Base-by-base conservation (phyloP, 2,329 filamentous ascomycete genomes). In the Dryadomyces quercus-mongolicae region DNA sequence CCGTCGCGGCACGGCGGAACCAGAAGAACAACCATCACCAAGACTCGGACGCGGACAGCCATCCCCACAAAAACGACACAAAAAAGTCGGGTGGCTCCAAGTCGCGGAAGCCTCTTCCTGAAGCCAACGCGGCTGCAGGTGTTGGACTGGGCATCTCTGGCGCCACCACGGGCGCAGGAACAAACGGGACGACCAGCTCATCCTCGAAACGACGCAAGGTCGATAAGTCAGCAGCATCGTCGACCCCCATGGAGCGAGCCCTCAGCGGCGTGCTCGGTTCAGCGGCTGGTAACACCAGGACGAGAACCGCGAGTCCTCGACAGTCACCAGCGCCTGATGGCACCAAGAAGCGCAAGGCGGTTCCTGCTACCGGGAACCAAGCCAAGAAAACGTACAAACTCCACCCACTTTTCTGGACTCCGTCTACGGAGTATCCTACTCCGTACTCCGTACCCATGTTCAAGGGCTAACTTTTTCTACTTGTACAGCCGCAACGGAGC, bases 1-100 rank as follows among this genome's bases (percentile, higher is more conserved):
- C 88, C 21, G 75, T 91, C 57, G 77, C 84, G 58, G 86, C 85
- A 44, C 87, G 86, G 64, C 88, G 86, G 66, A 86, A 80, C 80
- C 59, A 85, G 82, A 63, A 75, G 72, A 63, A 54, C 31, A 49
- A 53, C 44, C 50, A 49, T 16, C 55, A 60, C 56, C 76, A 79
- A 38, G 89, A 94, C 58, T 88, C 86, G 0, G 89, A 95, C 62
- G 82, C 84, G 59, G 89, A 95, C 60, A 89, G 94, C 51, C 71
- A 73, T 53, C 75, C 77, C 34, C 72, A 68, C 38, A 72, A 75
- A 51, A 64, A 66, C 36, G 80, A 78, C 59, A 64, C 68, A 50
- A 93, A 89, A 72, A 88, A 86, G 66, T 57, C 75, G 0, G 71
- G 74, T 34, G 75, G 73, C 57, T 72, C 69, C 59, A 88, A 88